Percentiles rank a stretch among this genome's conserved stretches.
phyloP scores from a whole-genome alignment of 352 stramenopile genomes.

The Phytopythium oedochilum region DNA sequence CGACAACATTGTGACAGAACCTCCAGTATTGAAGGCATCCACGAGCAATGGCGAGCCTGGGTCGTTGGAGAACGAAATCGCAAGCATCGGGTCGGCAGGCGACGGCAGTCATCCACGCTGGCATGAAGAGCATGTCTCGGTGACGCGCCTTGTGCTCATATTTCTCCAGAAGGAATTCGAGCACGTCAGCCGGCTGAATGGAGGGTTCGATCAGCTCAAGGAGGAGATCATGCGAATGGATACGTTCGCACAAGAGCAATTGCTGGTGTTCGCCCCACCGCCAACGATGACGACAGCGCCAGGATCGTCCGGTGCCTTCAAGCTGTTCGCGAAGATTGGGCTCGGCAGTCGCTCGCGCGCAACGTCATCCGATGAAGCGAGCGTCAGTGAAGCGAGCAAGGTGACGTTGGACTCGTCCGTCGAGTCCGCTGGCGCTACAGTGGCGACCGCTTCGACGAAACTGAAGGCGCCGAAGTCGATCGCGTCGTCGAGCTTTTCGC shows the following conservation, averaged over 20 bases:
- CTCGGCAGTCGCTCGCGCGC: slow-evolving; percentile 25
- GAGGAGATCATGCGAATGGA: slow-evolving; percentile 60
- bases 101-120: slow-evolving; percentile 2
- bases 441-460: slow-evolving; percentile 6
- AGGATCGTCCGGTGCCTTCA: slow-evolving; percentile 20
- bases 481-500: slow-evolving; percentile 47
- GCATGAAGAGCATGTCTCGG: slow-evolving; percentile 54
- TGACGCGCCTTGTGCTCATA: slow-evolving; percentile 78
- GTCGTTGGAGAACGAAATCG: slow-evolving; percentile 26
- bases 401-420: neutral
- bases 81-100: slow-evolving; percentile 21
- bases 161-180: slow-evolving; percentile 87
- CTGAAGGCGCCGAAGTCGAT: slow-evolving; percentile 10
- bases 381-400: slow-evolving; percentile 3
- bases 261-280: slow-evolving; percentile 49
- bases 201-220: slow-evolving; percentile 80
- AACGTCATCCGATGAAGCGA: slow-evolving; percentile 29
- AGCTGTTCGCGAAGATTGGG: slow-evolving; percentile 47
- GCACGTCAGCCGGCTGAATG: slow-evolving; percentile 79
- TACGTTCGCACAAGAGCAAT: slow-evolving; percentile 57
- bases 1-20: neutral
- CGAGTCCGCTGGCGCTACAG: neutral
- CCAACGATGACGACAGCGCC: slow-evolving; percentile 14
- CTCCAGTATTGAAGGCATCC: neutral
- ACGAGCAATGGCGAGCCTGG: slow-evolving; percentile 16